Evolutionary conservation across 2,329 filamentous ascomycete species (phyloP).

Genomic region (Juglanconis juglandina): DNA sequence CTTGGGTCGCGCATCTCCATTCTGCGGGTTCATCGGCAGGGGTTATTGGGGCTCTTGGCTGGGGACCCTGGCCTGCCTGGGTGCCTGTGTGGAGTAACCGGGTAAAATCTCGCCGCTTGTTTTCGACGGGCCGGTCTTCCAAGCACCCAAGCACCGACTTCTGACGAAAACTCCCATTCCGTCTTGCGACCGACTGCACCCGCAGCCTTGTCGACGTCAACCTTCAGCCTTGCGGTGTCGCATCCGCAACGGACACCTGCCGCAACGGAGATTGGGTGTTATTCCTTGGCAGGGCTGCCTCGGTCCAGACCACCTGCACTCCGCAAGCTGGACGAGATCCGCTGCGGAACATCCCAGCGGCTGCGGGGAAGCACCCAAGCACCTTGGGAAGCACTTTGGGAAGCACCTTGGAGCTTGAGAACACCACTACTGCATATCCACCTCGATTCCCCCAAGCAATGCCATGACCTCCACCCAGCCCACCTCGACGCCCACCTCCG

Average conservation of each 20-base stretch:
- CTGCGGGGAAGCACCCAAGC: no score
- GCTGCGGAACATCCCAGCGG: no score
- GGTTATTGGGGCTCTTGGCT: neutral
- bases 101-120: conserved; percentile 4
- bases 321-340: neutral
- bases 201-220: neutral
- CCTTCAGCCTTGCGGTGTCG: neutral
- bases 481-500: neutral
- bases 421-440: neutral
- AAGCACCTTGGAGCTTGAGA: neutral
- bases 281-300: neutral
- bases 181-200: neutral
- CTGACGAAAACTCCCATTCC: neutral
- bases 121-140: conserved; percentile 2
- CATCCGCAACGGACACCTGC: neutral
- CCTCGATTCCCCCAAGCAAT: neutral
- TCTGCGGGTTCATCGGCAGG: neutral
- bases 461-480: conserved; percentile 14
- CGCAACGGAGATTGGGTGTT: neutral
- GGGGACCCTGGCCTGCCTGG: neutral
- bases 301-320: neutral
- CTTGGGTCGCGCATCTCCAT: neutral
- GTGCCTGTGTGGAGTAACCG: neutral
- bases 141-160: neutral
- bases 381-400: no score